phyloP scores from a whole-genome alignment of 2,329 filamentous ascomycete species.

The Phialocephala subalpina region DNA sequence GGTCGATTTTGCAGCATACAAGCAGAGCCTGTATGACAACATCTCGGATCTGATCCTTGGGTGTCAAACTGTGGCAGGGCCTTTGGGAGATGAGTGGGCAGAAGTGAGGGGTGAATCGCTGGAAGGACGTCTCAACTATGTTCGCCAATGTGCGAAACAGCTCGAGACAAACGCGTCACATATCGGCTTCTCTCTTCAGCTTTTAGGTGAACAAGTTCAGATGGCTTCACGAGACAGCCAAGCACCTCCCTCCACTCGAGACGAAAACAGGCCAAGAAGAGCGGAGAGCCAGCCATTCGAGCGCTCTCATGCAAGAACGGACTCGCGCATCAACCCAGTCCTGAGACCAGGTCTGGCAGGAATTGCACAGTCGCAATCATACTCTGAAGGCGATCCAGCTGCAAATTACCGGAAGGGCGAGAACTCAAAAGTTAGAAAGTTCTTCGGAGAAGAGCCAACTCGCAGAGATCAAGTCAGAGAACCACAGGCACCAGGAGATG shows the following conservation, averaged over 20 bases:
- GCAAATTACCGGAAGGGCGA: constrained; percentile 66
- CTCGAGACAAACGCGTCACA: constrained; percentile 88
- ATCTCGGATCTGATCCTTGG: constrained; percentile 87
- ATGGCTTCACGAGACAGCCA: constrained; percentile 56
- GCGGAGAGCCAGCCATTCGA: constrained; percentile 65
- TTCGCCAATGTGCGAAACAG: constrained; percentile 78
- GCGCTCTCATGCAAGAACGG: constrained; percentile 61
- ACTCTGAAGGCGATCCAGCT: constrained; percentile 58
- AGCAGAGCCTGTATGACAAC: constrained; percentile 93
- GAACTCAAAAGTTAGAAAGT: constrained; percentile 70
- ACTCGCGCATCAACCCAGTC: constrained; percentile 53
- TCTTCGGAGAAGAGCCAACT: constrained; percentile 69
- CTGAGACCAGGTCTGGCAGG: constrained; percentile 39
- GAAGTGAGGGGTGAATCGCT: constrained; percentile 90
- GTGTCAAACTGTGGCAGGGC: constrained; percentile 91
- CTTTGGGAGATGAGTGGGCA: constrained; percentile 93
- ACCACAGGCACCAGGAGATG: constrained; percentile 57
- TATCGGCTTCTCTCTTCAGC: constrained; percentile 85
- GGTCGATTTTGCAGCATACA: constrained; percentile 86
- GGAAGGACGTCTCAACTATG: constrained; percentile 84
- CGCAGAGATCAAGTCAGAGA: constrained; percentile 28
- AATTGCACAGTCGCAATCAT: constrained; percentile 62
- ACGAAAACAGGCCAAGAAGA: constrained; percentile 58
- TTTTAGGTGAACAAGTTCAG: constrained; percentile 83
- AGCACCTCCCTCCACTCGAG: constrained; percentile 34